These are phyloP conservation scores for Podospora pseudocomata DNA, from an alignment of 495 filamentous ascomycete genomes.

Conservation along the genomic window DNA sequence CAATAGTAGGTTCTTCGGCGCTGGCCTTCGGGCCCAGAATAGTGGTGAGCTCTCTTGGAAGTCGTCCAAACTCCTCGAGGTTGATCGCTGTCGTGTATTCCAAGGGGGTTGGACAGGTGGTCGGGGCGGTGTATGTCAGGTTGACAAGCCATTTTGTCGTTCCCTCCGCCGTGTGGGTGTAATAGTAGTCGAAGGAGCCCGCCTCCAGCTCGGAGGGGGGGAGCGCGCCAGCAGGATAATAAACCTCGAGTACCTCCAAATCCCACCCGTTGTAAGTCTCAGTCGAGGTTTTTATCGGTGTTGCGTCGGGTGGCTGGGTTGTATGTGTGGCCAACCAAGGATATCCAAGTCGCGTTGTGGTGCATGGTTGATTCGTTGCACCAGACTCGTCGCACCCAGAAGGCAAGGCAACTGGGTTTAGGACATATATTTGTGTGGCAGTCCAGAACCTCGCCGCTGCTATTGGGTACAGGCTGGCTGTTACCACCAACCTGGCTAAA, in stretches of 20 bases:
- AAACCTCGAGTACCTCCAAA: too few relatives aligned
- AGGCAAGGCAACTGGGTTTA: too few relatives aligned
- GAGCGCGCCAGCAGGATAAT: too few relatives aligned
- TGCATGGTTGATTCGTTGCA: background rate
- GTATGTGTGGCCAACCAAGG: background rate
- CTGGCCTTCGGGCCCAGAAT: background rate
- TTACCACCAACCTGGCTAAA: background rate
- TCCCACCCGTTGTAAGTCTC: too few relatives aligned
- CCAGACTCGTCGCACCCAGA: background rate
- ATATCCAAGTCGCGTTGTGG: too few relatives aligned
- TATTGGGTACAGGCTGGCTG: background rate
- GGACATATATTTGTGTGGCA: background rate
- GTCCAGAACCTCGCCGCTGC: background rate
- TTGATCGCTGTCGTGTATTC: background rate
- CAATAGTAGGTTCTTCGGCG: background rate
- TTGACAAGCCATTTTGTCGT: background rate
- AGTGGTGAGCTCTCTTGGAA: background rate
- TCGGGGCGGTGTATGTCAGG: background rate
- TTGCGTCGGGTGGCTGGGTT: too few relatives aligned
- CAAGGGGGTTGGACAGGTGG: background rate
- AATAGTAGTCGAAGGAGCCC: too few relatives aligned
- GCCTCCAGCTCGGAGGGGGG: background rate
- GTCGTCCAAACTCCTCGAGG: background rate
- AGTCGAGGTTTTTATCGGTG: too few relatives aligned
- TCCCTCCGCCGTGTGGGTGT: too few relatives aligned